phyloP scores from a whole-genome alignment of 257 asterid species.

The Apocynum venetum region DNA sequence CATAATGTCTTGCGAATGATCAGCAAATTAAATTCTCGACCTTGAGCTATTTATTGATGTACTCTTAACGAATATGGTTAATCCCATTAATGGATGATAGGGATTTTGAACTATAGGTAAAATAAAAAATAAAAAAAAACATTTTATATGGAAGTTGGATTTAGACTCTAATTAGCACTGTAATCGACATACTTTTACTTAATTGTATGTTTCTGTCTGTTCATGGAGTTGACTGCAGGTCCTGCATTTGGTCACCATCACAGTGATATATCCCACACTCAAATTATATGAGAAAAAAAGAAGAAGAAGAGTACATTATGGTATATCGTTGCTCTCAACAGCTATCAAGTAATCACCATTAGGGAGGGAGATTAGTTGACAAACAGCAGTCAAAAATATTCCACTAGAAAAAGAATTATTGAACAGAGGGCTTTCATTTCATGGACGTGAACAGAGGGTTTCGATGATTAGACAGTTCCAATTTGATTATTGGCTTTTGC shows the following conservation, averaged over 20 bases:
- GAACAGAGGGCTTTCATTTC: neutral
- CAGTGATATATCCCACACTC: neutral
- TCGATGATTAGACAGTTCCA: conserved; percentile 23
- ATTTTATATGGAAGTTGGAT: neutral
- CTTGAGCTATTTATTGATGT: too few species aligned
- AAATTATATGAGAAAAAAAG: neutral
- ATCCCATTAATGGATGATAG: too few species aligned
- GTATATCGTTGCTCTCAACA: too few species aligned
- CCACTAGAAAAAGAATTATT: neutral
- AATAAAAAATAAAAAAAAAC: too few species aligned
- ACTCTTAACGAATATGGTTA: too few species aligned
- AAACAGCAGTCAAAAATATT: neutral
- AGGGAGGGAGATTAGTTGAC: conserved; percentile 9
- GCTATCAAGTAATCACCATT: neutral
- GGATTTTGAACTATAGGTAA: too few species aligned
- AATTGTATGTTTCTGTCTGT: neutral
- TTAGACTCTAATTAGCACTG: neutral
- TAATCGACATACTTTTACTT: neutral
- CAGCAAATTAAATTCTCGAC: too few species aligned
- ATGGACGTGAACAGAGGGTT: neutral
- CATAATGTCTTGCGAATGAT: too few species aligned
- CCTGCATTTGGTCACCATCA: conserved; percentile 12
- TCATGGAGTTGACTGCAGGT: conserved; percentile 5
- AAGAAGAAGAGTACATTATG: neutral
- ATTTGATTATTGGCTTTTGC: neutral